Evolutionary conservation across 2,329 filamentous ascomycete species (phyloP).

Genomic region (Colletotrichum spaethianum): DNA sequence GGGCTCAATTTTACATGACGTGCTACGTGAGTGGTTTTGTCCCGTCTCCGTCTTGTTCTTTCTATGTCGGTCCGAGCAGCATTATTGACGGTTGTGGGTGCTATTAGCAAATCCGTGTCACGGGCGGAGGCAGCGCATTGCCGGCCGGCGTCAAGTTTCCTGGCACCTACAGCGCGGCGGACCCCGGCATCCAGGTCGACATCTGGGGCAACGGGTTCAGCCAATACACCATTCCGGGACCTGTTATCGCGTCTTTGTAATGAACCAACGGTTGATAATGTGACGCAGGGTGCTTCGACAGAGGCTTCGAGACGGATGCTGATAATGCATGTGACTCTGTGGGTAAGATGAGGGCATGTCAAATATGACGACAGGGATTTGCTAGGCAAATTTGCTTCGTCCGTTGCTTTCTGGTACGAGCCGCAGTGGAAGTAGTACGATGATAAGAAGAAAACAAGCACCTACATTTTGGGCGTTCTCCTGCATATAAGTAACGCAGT

Average conservation of each 20-base stretch:
- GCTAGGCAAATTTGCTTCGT: neutral
- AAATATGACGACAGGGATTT: neutral
- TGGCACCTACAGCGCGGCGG: constrained; percentile 43
- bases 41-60: constrained; percentile 40
- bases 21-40: constrained; percentile 44
- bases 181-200: constrained; percentile 63
- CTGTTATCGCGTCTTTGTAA: neutral
- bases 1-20: constrained; percentile 39
- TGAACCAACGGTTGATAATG: neutral
- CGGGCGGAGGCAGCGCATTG: constrained; percentile 44
- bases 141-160: constrained; percentile 42
- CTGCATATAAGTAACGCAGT: constrained; percentile 17
- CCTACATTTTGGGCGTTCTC: constrained; percentile 14
- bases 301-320: neutral
- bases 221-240: constrained; percentile 27
- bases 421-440: constrained; percentile 5
- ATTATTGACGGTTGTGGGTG: neutral
- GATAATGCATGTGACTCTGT: neutral
- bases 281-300: neutral
- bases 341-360: neutral
- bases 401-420: neutral
- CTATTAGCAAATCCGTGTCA: constrained; percentile 44
- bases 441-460: constrained; percentile 12
- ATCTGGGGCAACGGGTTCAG: constrained; percentile 51
- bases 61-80: constrained; percentile 21